These are phyloP conservation scores for Podospora pseudoanserina DNA, from an alignment of 495 filamentous ascomycete genomes.

Conservation along the genomic window DNA sequence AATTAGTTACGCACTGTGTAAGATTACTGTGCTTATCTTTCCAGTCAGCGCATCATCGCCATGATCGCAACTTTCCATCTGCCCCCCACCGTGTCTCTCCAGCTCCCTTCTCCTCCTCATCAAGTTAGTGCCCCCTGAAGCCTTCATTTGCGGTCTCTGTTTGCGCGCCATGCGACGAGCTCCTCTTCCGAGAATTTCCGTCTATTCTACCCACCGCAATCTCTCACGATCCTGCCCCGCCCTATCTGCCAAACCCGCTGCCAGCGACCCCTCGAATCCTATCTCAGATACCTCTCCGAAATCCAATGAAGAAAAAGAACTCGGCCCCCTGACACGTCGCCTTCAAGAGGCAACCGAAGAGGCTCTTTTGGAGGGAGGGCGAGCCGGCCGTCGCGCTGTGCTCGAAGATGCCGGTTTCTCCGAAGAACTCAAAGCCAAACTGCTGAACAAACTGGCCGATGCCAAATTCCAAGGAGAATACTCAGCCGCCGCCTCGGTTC, in stretches of 20 bases:
- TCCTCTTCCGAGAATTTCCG: not conserved
- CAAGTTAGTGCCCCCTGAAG: not conserved
- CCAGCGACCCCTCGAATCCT: not conserved
- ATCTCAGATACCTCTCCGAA: not conserved
- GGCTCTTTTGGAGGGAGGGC: slow-evolving; percentile 64
- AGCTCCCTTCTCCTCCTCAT: not conserved
- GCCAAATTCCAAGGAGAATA: slow-evolving; percentile 68
- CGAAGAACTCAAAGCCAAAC: slow-evolving; percentile 70
- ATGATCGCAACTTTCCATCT: not conserved
- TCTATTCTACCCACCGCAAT: not conserved
- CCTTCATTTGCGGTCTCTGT: slow-evolving; percentile 19
- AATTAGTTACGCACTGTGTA: not conserved
- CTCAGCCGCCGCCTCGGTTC: slow-evolving; percentile 59
- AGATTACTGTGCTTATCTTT: not conserved
- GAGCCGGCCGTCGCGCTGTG: slow-evolving; percentile 68
- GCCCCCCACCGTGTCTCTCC: not conserved
- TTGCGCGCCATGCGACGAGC: slow-evolving; percentile 13
- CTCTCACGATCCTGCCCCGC: slow-evolving; percentile 6
- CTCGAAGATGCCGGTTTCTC: slow-evolving; percentile 76
- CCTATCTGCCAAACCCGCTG: not conserved
- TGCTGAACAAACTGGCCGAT: slow-evolving; percentile 70
- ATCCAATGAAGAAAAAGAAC: slow-evolving; percentile 17
- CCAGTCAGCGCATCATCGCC: not conserved
- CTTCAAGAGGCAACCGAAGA: slow-evolving; percentile 80
- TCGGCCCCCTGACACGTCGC: slow-evolving; percentile 68